phyloP scores from a whole-genome alignment of 2,329 filamentous ascomycete genomes.

The Ophiostoma ips region DNA sequence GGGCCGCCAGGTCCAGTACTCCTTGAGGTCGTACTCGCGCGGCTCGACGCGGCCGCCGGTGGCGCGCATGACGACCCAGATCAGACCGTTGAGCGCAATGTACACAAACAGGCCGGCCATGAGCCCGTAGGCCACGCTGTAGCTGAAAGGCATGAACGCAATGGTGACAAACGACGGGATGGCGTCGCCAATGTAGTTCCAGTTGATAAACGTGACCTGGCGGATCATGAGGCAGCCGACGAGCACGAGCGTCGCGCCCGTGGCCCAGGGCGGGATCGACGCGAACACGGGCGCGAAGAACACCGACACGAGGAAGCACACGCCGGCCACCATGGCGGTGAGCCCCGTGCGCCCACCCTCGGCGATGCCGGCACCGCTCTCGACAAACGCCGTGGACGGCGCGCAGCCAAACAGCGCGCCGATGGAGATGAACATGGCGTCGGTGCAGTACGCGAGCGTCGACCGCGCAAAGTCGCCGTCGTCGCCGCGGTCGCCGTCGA shows the following conservation, averaged over 20 bases:
- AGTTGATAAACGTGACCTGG: slow-evolving; percentile 61
- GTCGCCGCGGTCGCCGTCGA: too few species aligned
- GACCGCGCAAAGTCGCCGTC: slow-evolving; percentile 77
- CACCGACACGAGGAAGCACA: slow-evolving; percentile 57
- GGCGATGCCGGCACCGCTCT: slow-evolving; percentile 61
- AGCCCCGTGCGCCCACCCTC: slow-evolving; percentile 62
- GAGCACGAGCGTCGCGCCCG: slow-evolving; percentile 57
- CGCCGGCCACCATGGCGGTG: slow-evolving; percentile 53
- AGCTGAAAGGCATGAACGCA: slow-evolving; percentile 63
- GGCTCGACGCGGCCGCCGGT: slow-evolving; percentile 32
- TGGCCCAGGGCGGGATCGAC: slow-evolving; percentile 66
- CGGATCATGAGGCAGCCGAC: slow-evolving; percentile 69
- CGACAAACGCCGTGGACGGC: slow-evolving; percentile 62
- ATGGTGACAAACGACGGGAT: slow-evolving; percentile 65
- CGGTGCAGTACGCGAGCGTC: slow-evolving; percentile 62
- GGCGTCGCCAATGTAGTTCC: slow-evolving; percentile 62
- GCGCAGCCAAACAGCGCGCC: slow-evolving; percentile 56
- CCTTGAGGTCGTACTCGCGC: slow-evolving; percentile 38
- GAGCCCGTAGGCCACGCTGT: slow-evolving; percentile 64
- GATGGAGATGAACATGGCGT: slow-evolving; percentile 58
- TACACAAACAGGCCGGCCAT: slow-evolving; percentile 49
- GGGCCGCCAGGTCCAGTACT: slow-evolving; percentile 42
- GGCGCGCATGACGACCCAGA: slow-evolving; percentile 30
- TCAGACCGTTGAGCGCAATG: slow-evolving; percentile 33
- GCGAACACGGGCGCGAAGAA: slow-evolving; percentile 69